phyloP scores from a whole-genome alignment of 208 protist species.

The Trypanosoma theileri region DNA sequence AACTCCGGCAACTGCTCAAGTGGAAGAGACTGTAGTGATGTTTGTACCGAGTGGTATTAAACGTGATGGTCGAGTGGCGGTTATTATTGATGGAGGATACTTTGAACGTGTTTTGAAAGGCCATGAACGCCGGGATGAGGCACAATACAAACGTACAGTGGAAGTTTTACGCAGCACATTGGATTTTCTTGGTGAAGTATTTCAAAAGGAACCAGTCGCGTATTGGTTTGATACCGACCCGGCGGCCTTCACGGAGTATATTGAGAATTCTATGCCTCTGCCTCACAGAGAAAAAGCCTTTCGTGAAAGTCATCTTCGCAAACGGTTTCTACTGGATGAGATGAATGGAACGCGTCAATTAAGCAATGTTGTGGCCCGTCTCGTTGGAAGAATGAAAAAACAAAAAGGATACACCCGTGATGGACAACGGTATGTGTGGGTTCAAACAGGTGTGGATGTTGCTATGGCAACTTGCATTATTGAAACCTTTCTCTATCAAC shows the following conservation, averaged over 20 bases:
- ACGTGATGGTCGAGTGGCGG: constrained; percentile 53
- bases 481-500: constrained; percentile 64
- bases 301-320: constrained; percentile 50
- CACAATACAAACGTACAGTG: constrained; percentile 56
- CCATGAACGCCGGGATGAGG: constrained; percentile 33
- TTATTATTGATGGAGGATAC: constrained; percentile 85
- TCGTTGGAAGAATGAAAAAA: constrained; percentile 83
- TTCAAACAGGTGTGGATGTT: constrained; percentile 85
- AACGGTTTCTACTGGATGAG: constrained; percentile 65
- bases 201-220: constrained; percentile 63
- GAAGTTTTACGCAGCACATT: constrained; percentile 64
- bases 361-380: constrained; percentile 73
- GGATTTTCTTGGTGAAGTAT: constrained; percentile 81
- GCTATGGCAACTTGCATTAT: constrained; percentile 77
- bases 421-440: constrained; percentile 78
- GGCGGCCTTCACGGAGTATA: constrained; percentile 67
- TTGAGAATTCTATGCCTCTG: constrained; percentile 76
- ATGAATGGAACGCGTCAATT: constrained; percentile 78
- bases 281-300: constrained; percentile 59
- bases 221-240: constrained; percentile 89
- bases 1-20: neutral
- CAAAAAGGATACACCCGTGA: constrained; percentile 72
- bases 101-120: constrained; percentile 76
- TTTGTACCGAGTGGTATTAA: constrained; percentile 38
- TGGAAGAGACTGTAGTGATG: constrained; percentile 26